Conservation (phyloP, 176 grass and related monocot genomes). For the Melocanna baccifera region DNA sequence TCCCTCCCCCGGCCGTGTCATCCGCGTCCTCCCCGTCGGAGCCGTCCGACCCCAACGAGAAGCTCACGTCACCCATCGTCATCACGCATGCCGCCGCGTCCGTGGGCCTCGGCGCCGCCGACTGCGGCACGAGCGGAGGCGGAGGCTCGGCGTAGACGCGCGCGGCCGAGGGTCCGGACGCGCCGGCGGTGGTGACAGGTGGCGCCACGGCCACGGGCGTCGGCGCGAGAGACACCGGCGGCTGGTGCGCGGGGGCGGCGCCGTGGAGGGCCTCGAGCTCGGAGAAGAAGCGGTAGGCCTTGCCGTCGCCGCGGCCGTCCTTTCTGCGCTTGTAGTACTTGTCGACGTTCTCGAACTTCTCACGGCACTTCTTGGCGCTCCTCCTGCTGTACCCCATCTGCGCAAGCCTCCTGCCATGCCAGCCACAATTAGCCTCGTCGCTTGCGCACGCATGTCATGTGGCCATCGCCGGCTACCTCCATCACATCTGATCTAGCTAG, state of each 20-base stretch:
- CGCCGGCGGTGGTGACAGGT: not conserved
- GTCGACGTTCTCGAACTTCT: constrained; percentile 97
- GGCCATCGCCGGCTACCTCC: constrained; percentile 14
- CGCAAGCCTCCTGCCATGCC: constrained; percentile 51
- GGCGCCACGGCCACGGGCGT: constrained; percentile 16
- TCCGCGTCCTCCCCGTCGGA: constrained; percentile 46
- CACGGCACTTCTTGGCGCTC: constrained; percentile 92
- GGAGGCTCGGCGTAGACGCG: constrained; percentile 7
- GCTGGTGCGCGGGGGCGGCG: not conserved
- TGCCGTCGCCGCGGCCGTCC: constrained; percentile 71
- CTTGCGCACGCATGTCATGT: constrained; percentile 11
- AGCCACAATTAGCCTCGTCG: constrained; percentile 18
- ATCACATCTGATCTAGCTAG: not conserved
- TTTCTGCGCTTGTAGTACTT: constrained; percentile 99
- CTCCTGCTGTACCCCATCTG: constrained; percentile 73
- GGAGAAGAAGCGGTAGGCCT: constrained; percentile 84
- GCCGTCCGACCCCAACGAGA: constrained; percentile 44
- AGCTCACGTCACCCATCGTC: constrained; percentile 36
- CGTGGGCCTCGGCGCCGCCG: not conserved
- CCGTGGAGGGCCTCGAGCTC: constrained; percentile 88
- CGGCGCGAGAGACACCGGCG: not conserved
- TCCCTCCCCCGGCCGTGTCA: constrained; percentile 49
- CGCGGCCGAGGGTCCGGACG: not conserved
- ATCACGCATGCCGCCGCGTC: not conserved
- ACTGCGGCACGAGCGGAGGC: not conserved